A percentile compares a stretch with the other conserved stretches of the same genome.
phyloP scores from a whole-genome alignment of 495 filamentous ascomycete genomes.

The Halenospora varia region DNA sequence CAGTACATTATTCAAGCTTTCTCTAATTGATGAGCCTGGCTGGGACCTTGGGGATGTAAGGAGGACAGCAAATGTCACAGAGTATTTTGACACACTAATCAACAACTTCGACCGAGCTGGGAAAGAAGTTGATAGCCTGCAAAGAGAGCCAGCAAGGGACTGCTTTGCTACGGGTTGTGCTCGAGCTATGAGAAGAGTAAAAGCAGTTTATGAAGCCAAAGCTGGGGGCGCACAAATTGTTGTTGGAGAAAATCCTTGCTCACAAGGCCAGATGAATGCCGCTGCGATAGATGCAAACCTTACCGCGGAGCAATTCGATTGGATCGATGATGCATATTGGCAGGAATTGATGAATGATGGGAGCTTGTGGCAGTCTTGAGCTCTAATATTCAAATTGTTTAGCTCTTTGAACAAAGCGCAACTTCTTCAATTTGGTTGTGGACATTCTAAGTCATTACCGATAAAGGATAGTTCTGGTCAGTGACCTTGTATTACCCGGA shows the following conservation, averaged over 20 bases:
- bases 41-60: conserved; percentile 16
- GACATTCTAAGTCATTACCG: too few relatives aligned
- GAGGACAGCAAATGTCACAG: not conserved
- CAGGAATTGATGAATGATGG: not conserved
- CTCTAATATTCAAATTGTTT: too few relatives aligned
- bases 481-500: too few relatives aligned
- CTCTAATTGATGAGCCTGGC: conserved; percentile 15
- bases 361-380: not conserved
- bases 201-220: conserved; percentile 13
- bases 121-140: conserved; percentile 5
- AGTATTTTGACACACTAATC: conserved; percentile 8
- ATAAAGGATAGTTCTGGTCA: too few relatives aligned
- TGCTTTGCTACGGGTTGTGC: conserved; percentile 11
- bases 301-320: conserved; percentile 1
- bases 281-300: not conserved
- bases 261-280: not conserved
- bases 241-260: too few relatives aligned
- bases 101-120: conserved; percentile 12
- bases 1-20: conserved; percentile 13
- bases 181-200: conserved; percentile 9
- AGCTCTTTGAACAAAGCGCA: too few relatives aligned
- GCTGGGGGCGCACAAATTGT: too few relatives aligned
- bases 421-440: too few relatives aligned
- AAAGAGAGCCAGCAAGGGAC: not conserved
- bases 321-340: conserved; percentile 6